Base-by-base conservation (phyloP, 106 monocot genomes). In the Amphibolis antarctica region DNA sequence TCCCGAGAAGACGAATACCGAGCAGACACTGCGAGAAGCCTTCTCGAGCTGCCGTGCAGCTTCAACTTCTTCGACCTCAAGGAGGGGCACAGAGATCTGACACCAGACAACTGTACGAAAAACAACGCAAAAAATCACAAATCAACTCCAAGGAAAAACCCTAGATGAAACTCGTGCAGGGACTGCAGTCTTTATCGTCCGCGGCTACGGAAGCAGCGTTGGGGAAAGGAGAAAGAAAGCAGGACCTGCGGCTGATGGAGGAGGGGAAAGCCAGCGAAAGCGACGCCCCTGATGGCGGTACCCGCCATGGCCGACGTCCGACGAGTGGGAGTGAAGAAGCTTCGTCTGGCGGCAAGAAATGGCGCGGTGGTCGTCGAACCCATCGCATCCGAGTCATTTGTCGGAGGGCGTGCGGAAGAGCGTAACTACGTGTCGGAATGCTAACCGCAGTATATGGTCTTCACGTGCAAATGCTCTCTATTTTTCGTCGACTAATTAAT, bases 1-100 rank as follows among this genome's bases (percentile, higher is more conserved):
- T 79, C 82, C 47, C 44, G 73, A 17, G 91, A 64, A 54, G 78
- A 78, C 1, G 91, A 83, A 63, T 91, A 86, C 68, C 77, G 77
- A 59, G 83, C 80, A 52, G 67, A 66, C 27, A 88, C 74, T 36
- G 4, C 36, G 48, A 27, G 26, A 6, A 58, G 25, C 44, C 75
- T 63, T 46, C 67, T 69, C 51, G 66, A 30, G 17, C n/a, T 19
- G 31, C 15, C 11, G 29, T 19, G n/a, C 22, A 24, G 18, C 10
- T 42, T 66, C 48, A 24, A 63, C 62, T 63, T 63, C 44, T 19
- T n/a, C 48, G 28, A 50, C 65, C 29, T 46, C 26, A 63, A 20
- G 13, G 63, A 63, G 12, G 46, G n/a, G n/a, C n/a, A 11, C 63
- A 31, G 28, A 25, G 27, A 56, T 56, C 60, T 60, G 36, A 60